Percentiles rank a stretch among this genome's conserved stretches.
Evolutionary conservation across 2,329 filamentous ascomycete species (phyloP).

Genomic region (Mycosphaerella arachidis): DNA sequence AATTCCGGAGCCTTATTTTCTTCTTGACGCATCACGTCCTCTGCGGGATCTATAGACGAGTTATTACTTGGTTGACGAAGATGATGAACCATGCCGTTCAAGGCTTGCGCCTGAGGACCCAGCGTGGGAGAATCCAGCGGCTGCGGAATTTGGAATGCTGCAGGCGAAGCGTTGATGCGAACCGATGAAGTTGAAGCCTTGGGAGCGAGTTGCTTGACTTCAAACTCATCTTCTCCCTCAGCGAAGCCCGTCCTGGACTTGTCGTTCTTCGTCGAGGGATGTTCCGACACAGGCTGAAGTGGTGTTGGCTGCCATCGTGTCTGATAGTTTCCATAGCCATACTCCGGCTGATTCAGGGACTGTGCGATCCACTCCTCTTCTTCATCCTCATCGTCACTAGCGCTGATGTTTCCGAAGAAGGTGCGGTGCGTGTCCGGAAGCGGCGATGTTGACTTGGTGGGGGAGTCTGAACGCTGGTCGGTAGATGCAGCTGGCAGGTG

Average conservation of each 20-base stretch:
- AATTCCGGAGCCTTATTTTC: conserved; percentile 20
- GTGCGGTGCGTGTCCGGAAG: conserved; percentile 34
- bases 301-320: conserved; percentile 30
- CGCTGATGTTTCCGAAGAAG: conserved; percentile 38
- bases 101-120: conserved; percentile 51
- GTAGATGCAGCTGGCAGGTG: conserved; percentile 32
- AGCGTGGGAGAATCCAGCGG: conserved; percentile 71
- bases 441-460: conserved; percentile 12
- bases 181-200: conserved; percentile 17
- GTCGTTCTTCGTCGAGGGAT: conserved; percentile 30
- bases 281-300: conserved; percentile 33
- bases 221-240: conserved; percentile 30
- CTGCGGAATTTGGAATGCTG: conserved; percentile 1
- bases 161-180: conserved; percentile 14
- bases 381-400: conserved; percentile 39
- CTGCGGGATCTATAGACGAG: conserved; percentile 65
- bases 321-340: conserved; percentile 22
- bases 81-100: conserved; percentile 59
- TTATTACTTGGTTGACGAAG: conserved; percentile 73
- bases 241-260: conserved; percentile 23
- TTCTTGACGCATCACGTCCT: conserved; percentile 43
- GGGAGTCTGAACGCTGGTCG: conserved; percentile 10
- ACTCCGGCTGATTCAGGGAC: conserved; percentile 21
- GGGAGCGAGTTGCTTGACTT: conserved; percentile 11
- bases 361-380: conserved; percentile 22